A percentile compares a stretch with the other conserved stretches of the same genome.
Evolutionary conservation across 2,329 filamentous ascomycete genomes (phyloP).

Genomic region (Colletotrichum sp.): DNA sequence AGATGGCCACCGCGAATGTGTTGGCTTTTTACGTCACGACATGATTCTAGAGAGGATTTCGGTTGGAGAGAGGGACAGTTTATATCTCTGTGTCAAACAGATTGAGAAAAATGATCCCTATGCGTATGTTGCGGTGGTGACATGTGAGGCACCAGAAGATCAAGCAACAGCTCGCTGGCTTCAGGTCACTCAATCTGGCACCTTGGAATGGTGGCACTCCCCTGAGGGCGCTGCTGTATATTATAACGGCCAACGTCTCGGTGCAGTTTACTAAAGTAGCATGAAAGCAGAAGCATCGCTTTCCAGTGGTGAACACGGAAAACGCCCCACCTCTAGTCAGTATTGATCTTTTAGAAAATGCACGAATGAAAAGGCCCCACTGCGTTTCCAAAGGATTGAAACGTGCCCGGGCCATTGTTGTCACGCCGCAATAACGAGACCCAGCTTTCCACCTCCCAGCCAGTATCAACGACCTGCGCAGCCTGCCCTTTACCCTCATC

Average conservation of each 20-base stretch:
- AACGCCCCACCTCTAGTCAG: too few relatives aligned
- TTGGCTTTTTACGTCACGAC: neutral
- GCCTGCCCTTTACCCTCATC: too few relatives aligned
- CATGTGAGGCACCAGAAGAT: neutral
- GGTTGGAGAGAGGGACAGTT: neutral
- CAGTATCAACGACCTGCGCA: too few relatives aligned
- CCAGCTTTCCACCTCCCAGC: too few relatives aligned
- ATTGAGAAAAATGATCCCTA: accelerated
- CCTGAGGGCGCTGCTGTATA: neutral
- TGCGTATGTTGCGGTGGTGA: neutral
- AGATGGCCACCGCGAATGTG: neutral
- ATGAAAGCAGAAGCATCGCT: too few relatives aligned
- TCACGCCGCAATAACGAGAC: too few relatives aligned
- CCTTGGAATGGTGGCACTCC: neutral
- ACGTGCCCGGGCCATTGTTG: too few relatives aligned
- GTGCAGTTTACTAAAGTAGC: neutral
- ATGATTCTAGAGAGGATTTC: neutral
- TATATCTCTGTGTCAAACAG: neutral
- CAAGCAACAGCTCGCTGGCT: neutral
- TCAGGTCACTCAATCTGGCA: neutral
- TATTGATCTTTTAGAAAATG: too few relatives aligned
- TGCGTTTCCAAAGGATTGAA: too few relatives aligned
- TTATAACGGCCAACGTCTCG: accelerated
- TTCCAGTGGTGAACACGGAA: too few relatives aligned
- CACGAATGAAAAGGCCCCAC: too few relatives aligned